Percentiles rank a stretch among this genome's conserved stretches.
Evolutionary conservation across 2,329 filamentous ascomycete genomes (phyloP).

Genomic region (Clarireedia monteithiana): DNA sequence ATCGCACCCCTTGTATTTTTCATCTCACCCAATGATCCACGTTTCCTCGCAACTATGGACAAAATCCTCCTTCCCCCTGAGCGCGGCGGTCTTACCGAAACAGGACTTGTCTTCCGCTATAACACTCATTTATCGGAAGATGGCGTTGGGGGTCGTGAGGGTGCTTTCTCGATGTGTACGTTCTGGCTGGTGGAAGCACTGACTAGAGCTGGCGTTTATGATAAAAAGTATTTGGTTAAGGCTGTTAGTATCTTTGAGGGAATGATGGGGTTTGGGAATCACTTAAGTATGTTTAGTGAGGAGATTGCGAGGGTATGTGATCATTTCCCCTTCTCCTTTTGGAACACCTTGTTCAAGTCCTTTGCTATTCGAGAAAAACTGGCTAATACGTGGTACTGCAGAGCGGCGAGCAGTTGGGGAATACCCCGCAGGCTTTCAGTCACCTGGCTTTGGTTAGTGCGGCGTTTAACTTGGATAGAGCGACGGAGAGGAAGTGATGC

Average conservation of each 20-base stretch:
- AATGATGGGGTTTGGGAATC: slow-evolving; percentile 69
- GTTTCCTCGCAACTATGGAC: slow-evolving; percentile 66
- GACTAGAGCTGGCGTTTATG: slow-evolving; percentile 58
- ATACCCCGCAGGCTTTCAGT: slow-evolving; percentile 73
- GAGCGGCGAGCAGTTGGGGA: slow-evolving; percentile 69
- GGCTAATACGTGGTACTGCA: no score
- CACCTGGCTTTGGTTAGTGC: slow-evolving; percentile 70
- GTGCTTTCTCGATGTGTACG: slow-evolving; percentile 74
- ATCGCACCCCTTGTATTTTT: slow-evolving; percentile 77
- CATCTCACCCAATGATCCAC: slow-evolving; percentile 67
- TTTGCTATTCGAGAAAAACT: no score
- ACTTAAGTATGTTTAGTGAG: slow-evolving; percentile 71
- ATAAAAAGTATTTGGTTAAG: slow-evolving; percentile 52
- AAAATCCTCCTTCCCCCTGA: slow-evolving; percentile 64
- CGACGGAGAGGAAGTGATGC: slow-evolving; percentile 10
- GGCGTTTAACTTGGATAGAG: slow-evolving; percentile 65
- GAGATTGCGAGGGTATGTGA: slow-evolving; percentile 52
- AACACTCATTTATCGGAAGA: slow-evolving; percentile 62
- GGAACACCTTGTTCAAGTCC: no score
- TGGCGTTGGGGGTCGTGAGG: slow-evolving; percentile 66
- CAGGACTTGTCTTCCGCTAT: slow-evolving; percentile 69
- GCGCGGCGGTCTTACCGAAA: slow-evolving; percentile 67
- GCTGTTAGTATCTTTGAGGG: slow-evolving; percentile 70
- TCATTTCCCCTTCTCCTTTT: no score
- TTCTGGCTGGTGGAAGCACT: slow-evolving; percentile 78